Percentiles rank a stretch among this genome's conserved stretches.
phyloP scores from a whole-genome alignment of 495 filamentous ascomycete species.

The Neurospora sp. region DNA sequence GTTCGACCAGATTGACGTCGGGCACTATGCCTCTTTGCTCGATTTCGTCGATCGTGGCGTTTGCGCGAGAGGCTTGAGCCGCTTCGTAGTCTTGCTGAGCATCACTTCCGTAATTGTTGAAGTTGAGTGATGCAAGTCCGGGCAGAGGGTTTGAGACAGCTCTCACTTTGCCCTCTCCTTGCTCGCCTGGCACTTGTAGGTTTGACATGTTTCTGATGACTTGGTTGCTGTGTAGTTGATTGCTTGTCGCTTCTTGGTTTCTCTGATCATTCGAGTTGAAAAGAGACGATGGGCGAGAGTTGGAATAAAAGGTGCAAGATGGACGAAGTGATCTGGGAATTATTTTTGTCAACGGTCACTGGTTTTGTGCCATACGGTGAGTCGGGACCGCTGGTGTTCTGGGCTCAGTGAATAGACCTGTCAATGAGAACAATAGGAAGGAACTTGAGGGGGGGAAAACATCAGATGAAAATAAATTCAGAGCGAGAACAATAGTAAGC shows the following conservation, averaged over 20 bases:
- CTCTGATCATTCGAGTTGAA: background rate
- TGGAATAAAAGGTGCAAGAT: background rate
- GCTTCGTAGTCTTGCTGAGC: conserved; percentile 3
- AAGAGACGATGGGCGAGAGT: background rate
- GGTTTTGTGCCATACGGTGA: background rate
- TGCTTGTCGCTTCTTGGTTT: background rate
- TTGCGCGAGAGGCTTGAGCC: conserved; percentile 5
- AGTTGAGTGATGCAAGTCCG: background rate
- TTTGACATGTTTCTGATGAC: background rate
- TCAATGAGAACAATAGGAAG: background rate
- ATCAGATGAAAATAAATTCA: background rate
- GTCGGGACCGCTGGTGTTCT: background rate
- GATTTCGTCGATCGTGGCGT: conserved; percentile 14
- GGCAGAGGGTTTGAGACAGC: conserved; percentile 1
- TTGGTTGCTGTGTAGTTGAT: background rate
- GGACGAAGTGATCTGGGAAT: background rate
- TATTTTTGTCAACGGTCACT: background rate
- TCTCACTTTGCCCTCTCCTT: background rate
- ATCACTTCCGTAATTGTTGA: background rate
- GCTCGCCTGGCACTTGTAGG: background rate
- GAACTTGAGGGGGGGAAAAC: background rate
- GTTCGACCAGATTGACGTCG: conserved; percentile 4
- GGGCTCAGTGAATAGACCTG: background rate
- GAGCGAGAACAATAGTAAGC: background rate
- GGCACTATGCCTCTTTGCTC: conserved; percentile 15